Evolutionary conservation across 2,329 filamentous ascomycete species (phyloP).

Genomic region (Trichoderma semiorbis): DNA sequence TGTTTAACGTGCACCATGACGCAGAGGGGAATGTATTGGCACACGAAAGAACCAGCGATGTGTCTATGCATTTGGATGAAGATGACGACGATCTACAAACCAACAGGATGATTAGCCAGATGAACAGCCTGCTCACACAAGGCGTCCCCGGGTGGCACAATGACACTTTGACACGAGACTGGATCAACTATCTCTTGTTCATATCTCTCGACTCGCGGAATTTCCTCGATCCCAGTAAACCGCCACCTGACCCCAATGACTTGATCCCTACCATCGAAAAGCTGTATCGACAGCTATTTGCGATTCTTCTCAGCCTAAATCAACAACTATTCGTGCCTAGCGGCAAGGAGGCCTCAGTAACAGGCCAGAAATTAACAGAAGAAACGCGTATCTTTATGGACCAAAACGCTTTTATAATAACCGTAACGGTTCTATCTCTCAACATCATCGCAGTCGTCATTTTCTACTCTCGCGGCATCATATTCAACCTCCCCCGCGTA

Average conservation of each 20-base stretch:
- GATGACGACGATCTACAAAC: neutral
- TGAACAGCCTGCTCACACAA: neutral
- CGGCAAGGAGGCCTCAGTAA: neutral
- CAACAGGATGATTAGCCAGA: neutral
- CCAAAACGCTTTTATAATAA: slow-evolving; percentile 42
- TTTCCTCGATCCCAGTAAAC: slow-evolving; percentile 31
- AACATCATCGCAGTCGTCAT: slow-evolving; percentile 42
- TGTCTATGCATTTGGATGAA: slow-evolving; percentile 22
- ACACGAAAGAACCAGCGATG: slow-evolving; percentile 17
- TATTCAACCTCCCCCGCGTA: slow-evolving; percentile 46
- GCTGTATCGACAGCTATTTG: slow-evolving; percentile 28
- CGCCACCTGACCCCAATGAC: slow-evolving; percentile 18
- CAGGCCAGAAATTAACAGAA: slow-evolving; percentile 20
- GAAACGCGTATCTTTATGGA: slow-evolving; percentile 50
- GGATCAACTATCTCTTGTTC: slow-evolving; percentile 48
- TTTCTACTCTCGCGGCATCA: slow-evolving; percentile 42
- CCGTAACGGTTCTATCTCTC: slow-evolving; percentile 39
- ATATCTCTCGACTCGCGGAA: slow-evolving; percentile 17
- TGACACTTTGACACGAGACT: slow-evolving; percentile 41
- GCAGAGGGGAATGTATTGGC: slow-evolving; percentile 24
- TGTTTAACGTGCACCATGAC: slow-evolving; percentile 35
- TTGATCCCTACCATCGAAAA: slow-evolving; percentile 17
- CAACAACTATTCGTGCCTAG: slow-evolving; percentile 34
- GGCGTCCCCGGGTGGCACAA: slow-evolving; percentile 42
- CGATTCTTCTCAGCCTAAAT: slow-evolving; percentile 39